Conservation (phyloP, 2,329 filamentous ascomycete species). For the Colletotrichum sp. region DNA sequence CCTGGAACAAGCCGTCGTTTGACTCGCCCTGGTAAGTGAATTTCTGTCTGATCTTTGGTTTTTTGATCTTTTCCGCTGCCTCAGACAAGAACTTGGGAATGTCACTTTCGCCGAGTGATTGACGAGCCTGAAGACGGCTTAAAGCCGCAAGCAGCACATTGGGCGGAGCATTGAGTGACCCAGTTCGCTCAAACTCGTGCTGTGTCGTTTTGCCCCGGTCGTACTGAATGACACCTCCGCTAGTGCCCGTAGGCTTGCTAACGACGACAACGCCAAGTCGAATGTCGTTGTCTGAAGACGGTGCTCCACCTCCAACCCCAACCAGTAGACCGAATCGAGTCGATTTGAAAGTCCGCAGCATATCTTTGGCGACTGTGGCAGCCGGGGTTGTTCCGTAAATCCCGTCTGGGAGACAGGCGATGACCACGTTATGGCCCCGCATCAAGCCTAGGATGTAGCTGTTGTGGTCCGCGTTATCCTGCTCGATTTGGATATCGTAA, state of each 20-base stretch:
- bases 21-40: neutral
- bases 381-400: conserved; percentile 30
- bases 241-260: conserved; percentile 19
- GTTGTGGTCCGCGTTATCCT: conserved; percentile 22
- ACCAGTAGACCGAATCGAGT: neutral
- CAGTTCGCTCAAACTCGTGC: neutral
- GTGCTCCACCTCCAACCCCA: neutral
- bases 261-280: conserved; percentile 31
- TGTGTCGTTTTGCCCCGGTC: conserved; percentile 23
- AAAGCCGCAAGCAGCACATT: neutral
- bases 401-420: conserved; percentile 30
- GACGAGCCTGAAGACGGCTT: neutral
- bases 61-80: neutral
- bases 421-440: conserved; percentile 36
- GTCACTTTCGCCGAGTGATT: neutral
- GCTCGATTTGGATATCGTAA: conserved; percentile 16
- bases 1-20: neutral
- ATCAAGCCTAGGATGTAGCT: conserved; percentile 26
- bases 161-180: neutral
- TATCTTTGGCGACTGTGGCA: conserved; percentile 28
- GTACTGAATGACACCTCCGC: conserved; percentile 26
- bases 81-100: neutral
- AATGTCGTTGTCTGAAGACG: conserved; percentile 15
- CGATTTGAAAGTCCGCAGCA: conserved; percentile 7
- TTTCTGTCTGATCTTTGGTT: neutral